Percentiles rank a stretch among this genome's conserved stretches.
Conservation (phyloP, 108 stramenopile species). For the Discostella stelligeroides region DNA sequence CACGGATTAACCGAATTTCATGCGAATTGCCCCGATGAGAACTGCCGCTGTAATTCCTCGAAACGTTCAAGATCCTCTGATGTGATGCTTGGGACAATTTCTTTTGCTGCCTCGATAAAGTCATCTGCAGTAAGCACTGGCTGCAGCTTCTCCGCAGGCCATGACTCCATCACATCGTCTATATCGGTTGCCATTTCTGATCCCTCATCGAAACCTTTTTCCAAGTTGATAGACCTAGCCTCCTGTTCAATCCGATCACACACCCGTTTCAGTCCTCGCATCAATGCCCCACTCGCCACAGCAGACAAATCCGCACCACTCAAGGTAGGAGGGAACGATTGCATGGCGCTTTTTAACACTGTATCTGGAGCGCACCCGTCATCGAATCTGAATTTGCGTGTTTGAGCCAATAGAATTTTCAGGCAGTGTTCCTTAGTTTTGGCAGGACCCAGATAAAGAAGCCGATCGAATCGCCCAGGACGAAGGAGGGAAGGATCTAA, state of each 20-base stretch:
- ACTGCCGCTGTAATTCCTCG: slow-evolving; percentile 61
- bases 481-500: slow-evolving; percentile 95
- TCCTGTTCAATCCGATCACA: slow-evolving; percentile 79
- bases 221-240: slow-evolving; percentile 27
- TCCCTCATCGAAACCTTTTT: slow-evolving; percentile 12
- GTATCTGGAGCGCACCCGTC: slow-evolving; percentile 54
- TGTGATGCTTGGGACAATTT: slow-evolving; percentile 72
- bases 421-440: slow-evolving; percentile 64
- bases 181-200: slow-evolving; percentile 33
- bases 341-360: slow-evolving; percentile 62
- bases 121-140: slow-evolving; percentile 67
- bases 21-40: slow-evolving; percentile 34
- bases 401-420: slow-evolving; percentile 82
- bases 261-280: slow-evolving; percentile 71
- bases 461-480: slow-evolving; percentile 96
- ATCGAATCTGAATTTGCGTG: slow-evolving; percentile 86
- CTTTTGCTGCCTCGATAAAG: slow-evolving; percentile 65
- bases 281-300: slow-evolving; percentile 84
- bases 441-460: slow-evolving; percentile 92
- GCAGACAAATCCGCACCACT: slow-evolving; percentile 95
- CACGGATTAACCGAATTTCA: too few species aligned
- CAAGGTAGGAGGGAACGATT: slow-evolving; percentile 72
- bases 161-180: slow-evolving; percentile 58
- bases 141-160: slow-evolving; percentile 61
- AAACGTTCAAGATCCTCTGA: slow-evolving; percentile 64